These are phyloP conservation scores for Golubevia sp. DNA, from an alignment of 1,284 basidiomycete species.

Conservation along the genomic window DNA sequence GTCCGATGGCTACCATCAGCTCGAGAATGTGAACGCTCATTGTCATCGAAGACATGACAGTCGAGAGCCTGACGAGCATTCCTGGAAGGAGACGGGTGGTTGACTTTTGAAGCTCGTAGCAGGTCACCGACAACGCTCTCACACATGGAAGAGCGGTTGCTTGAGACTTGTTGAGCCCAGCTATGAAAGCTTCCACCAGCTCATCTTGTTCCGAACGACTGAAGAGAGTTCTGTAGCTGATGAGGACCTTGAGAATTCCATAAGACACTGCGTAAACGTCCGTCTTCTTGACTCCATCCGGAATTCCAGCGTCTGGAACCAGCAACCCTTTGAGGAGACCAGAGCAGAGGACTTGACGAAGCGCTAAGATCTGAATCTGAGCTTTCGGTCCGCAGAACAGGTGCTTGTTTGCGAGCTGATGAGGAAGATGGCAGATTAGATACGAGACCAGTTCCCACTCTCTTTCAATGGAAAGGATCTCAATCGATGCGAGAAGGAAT, in stretches of 20 bases:
- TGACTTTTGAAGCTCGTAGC: conserved; percentile 58
- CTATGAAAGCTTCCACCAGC: conserved; percentile 55
- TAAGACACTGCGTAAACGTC: conserved; percentile 55
- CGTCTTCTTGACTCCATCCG: conserved; percentile 46
- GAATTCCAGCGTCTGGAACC: conserved; percentile 42
- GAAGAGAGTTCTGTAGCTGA: conserved; percentile 52
- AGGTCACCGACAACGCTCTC: conserved; percentile 48
- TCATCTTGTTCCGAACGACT: conserved; percentile 53
- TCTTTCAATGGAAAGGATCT: conserved; percentile 36
- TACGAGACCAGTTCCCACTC: conserved; percentile 61
- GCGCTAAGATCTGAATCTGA: conserved; percentile 31
- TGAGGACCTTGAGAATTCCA: conserved; percentile 42
- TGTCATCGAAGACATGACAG: conserved; percentile 56
- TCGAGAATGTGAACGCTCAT: conserved; percentile 62
- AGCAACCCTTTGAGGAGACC: conserved; percentile 38
- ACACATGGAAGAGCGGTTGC: conserved; percentile 56
- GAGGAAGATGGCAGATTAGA: conserved; percentile 50
- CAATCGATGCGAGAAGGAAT: conserved; percentile 35
- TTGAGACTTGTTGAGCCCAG: conserved; percentile 53
- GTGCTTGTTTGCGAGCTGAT: conserved; percentile 57
- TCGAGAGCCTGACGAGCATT: conserved; percentile 55
- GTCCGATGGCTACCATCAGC: conserved; percentile 52
- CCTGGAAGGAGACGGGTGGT: conserved; percentile 44
- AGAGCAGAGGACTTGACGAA: conserved; percentile 44
- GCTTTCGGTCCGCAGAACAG: conserved; percentile 54